Conservation (phyloP, 2,329 filamentous ascomycete species). For the Cytospora piceae region DNA sequence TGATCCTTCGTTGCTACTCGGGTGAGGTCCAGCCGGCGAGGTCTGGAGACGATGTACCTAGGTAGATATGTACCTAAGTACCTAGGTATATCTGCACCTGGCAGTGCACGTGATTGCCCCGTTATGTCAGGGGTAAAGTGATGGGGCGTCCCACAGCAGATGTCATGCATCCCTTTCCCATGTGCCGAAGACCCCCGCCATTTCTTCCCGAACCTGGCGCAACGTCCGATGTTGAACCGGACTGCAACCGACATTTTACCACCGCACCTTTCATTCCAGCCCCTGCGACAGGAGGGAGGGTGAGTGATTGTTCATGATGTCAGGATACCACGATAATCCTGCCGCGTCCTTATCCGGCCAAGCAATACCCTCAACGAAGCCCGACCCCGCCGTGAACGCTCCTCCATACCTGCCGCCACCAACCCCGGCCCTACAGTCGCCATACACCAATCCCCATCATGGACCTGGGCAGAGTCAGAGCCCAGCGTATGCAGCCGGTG, state of each 20-base stretch:
- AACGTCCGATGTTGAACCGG: conserved; percentile 28
- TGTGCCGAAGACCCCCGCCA: neutral
- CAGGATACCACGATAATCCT: conserved; percentile 23
- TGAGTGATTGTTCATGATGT: conserved; percentile 25
- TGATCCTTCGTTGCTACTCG: too few species aligned
- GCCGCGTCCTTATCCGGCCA: conserved; percentile 19
- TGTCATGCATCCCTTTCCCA: too few species aligned
- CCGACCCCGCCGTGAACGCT: conserved; percentile 3
- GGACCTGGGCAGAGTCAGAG: conserved; percentile 4
- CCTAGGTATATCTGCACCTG: too few species aligned
- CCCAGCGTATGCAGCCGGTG: conserved; percentile 17
- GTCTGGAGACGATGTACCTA: too few species aligned
- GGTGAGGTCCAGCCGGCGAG: too few species aligned
- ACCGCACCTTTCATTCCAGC: conserved; percentile 1
- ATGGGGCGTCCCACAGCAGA: too few species aligned
- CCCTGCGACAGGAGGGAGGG: conserved; percentile 12
- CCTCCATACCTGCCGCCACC: conserved; percentile 20
- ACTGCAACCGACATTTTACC: conserved; percentile 30
- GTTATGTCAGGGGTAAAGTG: neutral
- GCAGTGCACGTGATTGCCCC: neutral
- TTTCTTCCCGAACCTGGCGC: conserved; percentile 2
- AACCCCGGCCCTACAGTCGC: conserved; percentile 9
- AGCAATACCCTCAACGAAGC: conserved; percentile 15
- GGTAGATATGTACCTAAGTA: too few species aligned
- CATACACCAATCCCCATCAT: conserved; percentile 9